These are phyloP conservation scores for Inosperma sp. DNA, from an alignment of 768 basidiomycete species.

Conservation along the genomic window DNA sequence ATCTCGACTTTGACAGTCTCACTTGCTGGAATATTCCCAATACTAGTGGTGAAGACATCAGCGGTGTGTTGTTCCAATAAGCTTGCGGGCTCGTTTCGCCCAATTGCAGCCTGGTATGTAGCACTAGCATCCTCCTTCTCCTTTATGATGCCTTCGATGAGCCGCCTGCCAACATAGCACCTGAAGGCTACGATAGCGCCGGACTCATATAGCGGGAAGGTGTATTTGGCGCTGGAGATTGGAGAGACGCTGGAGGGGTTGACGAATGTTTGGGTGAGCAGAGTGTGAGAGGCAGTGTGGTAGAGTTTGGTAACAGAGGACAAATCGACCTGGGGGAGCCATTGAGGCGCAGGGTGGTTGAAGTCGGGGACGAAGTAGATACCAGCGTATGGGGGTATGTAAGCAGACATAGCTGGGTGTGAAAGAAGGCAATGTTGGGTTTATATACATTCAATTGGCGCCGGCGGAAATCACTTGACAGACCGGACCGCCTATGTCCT, in stretches of 20 bases:
- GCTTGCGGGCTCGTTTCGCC: too few species aligned
- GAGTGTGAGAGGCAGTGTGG: slow-evolving; percentile 2
- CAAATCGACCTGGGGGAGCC: neutral
- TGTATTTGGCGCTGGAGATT: neutral
- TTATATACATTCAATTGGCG: too few species aligned
- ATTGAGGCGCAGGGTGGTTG: neutral
- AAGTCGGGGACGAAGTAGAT: neutral
- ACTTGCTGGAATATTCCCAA: slow-evolving; percentile 1
- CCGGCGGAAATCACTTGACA: too few species aligned
- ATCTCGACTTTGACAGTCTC: too few species aligned
- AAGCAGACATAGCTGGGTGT: neutral
- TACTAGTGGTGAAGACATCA: slow-evolving; percentile 8
- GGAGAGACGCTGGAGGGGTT: neutral
- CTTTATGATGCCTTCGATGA: too few species aligned
- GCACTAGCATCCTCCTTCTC: too few species aligned
- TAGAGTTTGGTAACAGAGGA: neutral
- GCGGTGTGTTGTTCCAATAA: too few species aligned
- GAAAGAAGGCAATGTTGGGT: neutral
- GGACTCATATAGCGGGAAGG: slow-evolving; percentile 4
- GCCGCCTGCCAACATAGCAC: too few species aligned
- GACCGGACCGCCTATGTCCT: too few species aligned
- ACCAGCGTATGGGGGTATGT: neutral
- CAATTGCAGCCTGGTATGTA: too few species aligned
- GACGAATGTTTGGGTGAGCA: slow-evolving; percentile 1
- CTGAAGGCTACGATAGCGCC: slow-evolving; percentile 1